Conservation (phyloP, 352 stramenopile genomes). For the Phytophthora rubi region DNA sequence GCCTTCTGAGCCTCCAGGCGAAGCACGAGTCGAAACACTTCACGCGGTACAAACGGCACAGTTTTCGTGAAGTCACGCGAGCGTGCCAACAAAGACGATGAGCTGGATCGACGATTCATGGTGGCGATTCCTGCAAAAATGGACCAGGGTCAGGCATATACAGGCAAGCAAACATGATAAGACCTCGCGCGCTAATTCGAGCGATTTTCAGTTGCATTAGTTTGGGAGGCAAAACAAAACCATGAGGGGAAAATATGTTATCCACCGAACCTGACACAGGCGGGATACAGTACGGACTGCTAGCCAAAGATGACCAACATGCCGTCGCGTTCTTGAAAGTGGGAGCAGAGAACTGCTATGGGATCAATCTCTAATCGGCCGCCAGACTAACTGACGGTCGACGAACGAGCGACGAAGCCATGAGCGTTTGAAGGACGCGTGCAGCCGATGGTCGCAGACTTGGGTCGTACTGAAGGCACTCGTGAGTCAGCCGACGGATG, state of each 20-base stretch:
- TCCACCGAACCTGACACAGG: slow-evolving; percentile 27
- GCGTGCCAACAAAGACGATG: slow-evolving; percentile 11
- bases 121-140: slow-evolving; percentile 2
- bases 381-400: slow-evolving; percentile 54
- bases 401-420: slow-evolving; percentile 67
- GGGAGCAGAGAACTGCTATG: slow-evolving; percentile 17
- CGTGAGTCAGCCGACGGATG: slow-evolving; percentile 76
- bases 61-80: slow-evolving; percentile 15
- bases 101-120: slow-evolving; percentile 25
- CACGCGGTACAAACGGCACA: slow-evolving; percentile 58
- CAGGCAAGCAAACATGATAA: slow-evolving; percentile 15
- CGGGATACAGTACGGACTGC: slow-evolving; percentile 37
- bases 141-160: neutral
- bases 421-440: slow-evolving; percentile 75
- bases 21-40: slow-evolving; percentile 76
- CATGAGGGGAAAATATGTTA: slow-evolving; percentile 27
- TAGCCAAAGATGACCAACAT: slow-evolving; percentile 9
- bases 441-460: slow-evolving; percentile 68
- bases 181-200: slow-evolving; percentile 21
- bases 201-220: slow-evolving; percentile 5
- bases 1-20: slow-evolving; percentile 66
- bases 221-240: slow-evolving; percentile 10
- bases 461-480: slow-evolving; percentile 85
- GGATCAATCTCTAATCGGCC: slow-evolving; percentile 34
- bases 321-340: slow-evolving; percentile 30